A percentile compares a stretch with the other conserved stretches of the same genome.
phyloP scores from a whole-genome alignment of 2,329 filamentous ascomycete species.

The Bipolaris victoriae region DNA sequence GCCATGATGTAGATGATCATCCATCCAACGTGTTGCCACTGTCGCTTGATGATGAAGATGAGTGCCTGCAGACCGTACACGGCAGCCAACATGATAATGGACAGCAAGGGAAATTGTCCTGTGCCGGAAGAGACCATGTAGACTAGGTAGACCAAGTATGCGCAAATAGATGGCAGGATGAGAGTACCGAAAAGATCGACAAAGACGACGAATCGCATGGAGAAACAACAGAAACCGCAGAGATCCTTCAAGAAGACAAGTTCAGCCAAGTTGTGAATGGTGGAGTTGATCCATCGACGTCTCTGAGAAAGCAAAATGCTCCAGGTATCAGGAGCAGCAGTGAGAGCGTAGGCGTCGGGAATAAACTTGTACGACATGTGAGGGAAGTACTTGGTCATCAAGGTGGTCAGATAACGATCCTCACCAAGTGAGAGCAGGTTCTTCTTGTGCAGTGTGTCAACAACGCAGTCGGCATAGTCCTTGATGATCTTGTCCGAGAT shows the following conservation, averaged over 20 bases:
- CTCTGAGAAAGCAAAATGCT: conserved; percentile 94
- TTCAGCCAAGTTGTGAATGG: conserved; percentile 93
- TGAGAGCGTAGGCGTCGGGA: conserved; percentile 89
- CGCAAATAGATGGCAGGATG: conserved; percentile 86
- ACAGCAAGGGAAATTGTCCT: conserved; percentile 83
- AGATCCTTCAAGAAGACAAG: conserved; percentile 89
- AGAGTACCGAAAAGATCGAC: conserved; percentile 92
- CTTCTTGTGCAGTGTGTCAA: conserved; percentile 95
- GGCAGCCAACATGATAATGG: conserved; percentile 84
- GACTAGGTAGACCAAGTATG: conserved; percentile 86
- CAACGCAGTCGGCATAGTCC: conserved; percentile 86
- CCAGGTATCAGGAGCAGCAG: conserved; percentile 93
- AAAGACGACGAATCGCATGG: conserved; percentile 95
- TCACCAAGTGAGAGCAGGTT: conserved; percentile 92
- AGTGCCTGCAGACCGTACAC: conserved; percentile 96
- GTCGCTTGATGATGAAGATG: conserved; percentile 94
- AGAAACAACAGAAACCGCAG: conserved; percentile 98
- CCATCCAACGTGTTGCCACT: conserved; percentile 99
- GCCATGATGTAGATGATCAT: conserved; percentile 99
- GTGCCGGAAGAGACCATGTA: conserved; percentile 72
- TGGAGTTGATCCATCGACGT: conserved; percentile 99
- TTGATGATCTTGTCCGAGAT: conserved; percentile 86
- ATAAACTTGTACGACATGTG: conserved; percentile 96
- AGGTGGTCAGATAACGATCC: conserved; percentile 93
- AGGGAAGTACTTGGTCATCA: conserved; percentile 99